Conservation (phyloP, 371 early-diverging fungal species). For the Dichotomocladium elegans region DNA sequence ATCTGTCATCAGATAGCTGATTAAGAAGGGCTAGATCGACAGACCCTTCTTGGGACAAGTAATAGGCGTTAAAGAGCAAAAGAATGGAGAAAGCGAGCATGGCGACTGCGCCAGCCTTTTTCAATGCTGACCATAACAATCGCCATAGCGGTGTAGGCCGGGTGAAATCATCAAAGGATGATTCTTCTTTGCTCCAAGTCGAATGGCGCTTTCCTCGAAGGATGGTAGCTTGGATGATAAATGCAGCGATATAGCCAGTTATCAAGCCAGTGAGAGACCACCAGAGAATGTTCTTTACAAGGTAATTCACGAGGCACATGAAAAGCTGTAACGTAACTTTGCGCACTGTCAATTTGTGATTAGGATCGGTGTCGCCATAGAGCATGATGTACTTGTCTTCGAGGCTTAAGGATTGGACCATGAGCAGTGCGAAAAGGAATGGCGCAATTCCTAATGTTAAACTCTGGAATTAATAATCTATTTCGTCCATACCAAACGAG, state of each 20-base stretch:
- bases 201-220: constrained; percentile 15
- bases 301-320: constrained; percentile 51
- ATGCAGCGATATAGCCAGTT: constrained; percentile 41
- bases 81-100: constrained; percentile 27
- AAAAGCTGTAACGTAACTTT: constrained; percentile 45
- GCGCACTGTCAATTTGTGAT: constrained; percentile 37
- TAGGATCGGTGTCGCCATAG: constrained; percentile 30
- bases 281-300: constrained; percentile 57
- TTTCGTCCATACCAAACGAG: no score
- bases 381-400: constrained; percentile 49
- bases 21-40: constrained; percentile 34
- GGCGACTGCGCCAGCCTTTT: constrained; percentile 20
- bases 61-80: constrained; percentile 33
- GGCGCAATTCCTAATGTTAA: constrained; percentile 58
- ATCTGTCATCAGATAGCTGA: constrained; percentile 31
- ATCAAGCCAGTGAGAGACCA: constrained; percentile 56
- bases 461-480: no score
- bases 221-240: constrained; percentile 25
- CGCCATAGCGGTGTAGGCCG: constrained; percentile 40
- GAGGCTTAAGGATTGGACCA: constrained; percentile 53
- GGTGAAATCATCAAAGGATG: constrained; percentile 10
- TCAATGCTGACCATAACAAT: constrained; percentile 24
- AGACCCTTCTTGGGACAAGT: constrained; percentile 29
- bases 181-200: not conserved
- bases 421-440: constrained; percentile 50